Conservation (phyloP, 345 rosid species). For the Citrus hindsii region DNA sequence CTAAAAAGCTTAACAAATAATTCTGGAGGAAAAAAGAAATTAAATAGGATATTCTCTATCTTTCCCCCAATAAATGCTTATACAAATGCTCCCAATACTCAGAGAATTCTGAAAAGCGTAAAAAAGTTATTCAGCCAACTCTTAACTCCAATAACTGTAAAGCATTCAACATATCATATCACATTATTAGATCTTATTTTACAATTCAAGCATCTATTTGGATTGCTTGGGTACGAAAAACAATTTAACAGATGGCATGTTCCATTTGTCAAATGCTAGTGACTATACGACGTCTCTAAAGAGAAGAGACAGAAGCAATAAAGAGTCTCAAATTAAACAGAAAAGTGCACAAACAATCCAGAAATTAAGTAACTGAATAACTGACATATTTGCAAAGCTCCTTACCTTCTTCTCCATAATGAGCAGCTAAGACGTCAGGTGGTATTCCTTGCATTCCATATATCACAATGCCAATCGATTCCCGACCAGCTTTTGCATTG, state of each 20-base stretch:
- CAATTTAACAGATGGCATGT: not conserved
- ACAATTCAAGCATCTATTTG: not conserved
- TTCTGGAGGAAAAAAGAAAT: not conserved
- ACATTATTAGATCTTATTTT: not conserved
- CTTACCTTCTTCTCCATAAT: slow-evolving; percentile 88
- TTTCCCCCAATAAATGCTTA: not conserved
- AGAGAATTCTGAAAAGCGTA: not conserved
- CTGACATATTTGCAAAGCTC: not conserved
- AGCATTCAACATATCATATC: not conserved
- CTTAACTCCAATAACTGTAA: accelerated
- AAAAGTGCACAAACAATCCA: not conserved
- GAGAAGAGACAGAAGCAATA: not conserved
- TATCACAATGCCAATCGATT: slow-evolving; percentile 84
- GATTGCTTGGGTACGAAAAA: not conserved
- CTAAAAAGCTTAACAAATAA: not conserved
- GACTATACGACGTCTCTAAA: not conserved
- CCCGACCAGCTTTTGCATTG: slow-evolving; percentile 84
- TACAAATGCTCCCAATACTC: not conserved
- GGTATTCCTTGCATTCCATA: slow-evolving; percentile 99
- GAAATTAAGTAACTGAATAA: not conserved
- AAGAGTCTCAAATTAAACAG: not conserved
- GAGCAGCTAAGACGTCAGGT: slow-evolving; percentile 75
- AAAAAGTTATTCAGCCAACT: not conserved
- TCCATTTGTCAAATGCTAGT: not conserved
- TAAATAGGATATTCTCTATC: not conserved